A percentile compares a stretch with the other conserved stretches of the same genome.
These are phyloP conservation scores for Extremus antarcticus DNA, from an alignment of 495 filamentous ascomycete species.

Conservation along the genomic window DNA sequence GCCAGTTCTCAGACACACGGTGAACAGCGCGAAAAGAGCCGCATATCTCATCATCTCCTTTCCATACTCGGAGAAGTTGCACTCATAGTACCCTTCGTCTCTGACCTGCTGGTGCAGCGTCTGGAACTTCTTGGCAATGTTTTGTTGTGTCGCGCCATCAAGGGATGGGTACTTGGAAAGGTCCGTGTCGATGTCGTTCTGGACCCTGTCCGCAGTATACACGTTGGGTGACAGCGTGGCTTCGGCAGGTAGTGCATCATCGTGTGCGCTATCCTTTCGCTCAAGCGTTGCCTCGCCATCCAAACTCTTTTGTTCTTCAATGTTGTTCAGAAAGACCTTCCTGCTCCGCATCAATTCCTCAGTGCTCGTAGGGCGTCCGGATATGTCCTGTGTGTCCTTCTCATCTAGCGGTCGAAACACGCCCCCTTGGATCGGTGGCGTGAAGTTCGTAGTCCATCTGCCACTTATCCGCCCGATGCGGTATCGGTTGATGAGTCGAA, in stretches of 20 bases:
- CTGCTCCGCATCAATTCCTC: not conserved
- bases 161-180: slow-evolving; percentile 33
- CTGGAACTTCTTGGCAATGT: slow-evolving; percentile 35
- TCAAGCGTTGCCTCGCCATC: too few relatives aligned
- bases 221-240: slow-evolving; percentile 4
- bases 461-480: slow-evolving; percentile 69
- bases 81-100: slow-evolving; percentile 34
- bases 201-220: slow-evolving; percentile 23
- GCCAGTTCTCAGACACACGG: slow-evolving; percentile 25
- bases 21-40: slow-evolving; percentile 30
- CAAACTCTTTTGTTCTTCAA: not conserved
- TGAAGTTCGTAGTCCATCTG: slow-evolving; percentile 76
- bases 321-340: slow-evolving; percentile 8
- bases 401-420: not conserved
- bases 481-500: slow-evolving; percentile 3
- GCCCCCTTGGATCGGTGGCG: slow-evolving; percentile 55
- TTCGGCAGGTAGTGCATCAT: not conserved
- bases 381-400: not conserved
- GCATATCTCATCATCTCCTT: slow-evolving; percentile 36
- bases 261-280: not conserved
- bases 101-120: slow-evolving; percentile 33
- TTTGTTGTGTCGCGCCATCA: slow-evolving; percentile 33
- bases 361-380: too few relatives aligned
- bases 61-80: slow-evolving; percentile 35
- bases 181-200: slow-evolving; percentile 32